Percentiles rank a stretch among this genome's conserved stretches.
Conservation (phyloP, 768 basidiomycete species). For the Tricholoma sp. region DNA sequence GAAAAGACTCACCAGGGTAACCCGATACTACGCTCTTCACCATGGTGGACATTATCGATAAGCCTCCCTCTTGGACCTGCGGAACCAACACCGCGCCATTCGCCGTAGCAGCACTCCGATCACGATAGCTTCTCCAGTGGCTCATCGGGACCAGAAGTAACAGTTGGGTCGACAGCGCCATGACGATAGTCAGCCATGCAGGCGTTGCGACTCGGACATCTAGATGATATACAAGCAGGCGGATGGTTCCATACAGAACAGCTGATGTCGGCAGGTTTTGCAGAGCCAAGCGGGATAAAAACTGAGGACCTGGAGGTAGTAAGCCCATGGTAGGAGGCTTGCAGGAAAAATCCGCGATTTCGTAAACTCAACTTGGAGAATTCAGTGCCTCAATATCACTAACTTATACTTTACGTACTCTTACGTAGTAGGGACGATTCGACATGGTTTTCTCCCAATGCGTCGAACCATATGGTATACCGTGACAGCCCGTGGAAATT, state of each 20-base stretch:
- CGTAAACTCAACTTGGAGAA: no score
- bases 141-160: neutral
- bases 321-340: neutral
- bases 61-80: constrained; percentile 17
- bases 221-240: neutral
- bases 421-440: no score
- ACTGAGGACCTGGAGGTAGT: neutral
- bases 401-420: no score
- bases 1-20: constrained; percentile 25
- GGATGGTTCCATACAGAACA: neutral
- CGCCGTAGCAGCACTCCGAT: constrained; percentile 17
- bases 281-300: neutral
- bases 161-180: neutral
- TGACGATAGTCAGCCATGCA: neutral
- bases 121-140: neutral
- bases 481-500: no score
- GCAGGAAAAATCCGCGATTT: no score
- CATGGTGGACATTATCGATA: constrained; percentile 16
- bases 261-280: neutral
- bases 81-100: constrained; percentile 30
- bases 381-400: no score
- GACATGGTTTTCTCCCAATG: no score
- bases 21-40: constrained; percentile 23
- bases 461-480: no score
- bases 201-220: neutral